Conservation (phyloP, 1,139 yeast genomes). For the Debaryomycetaceae sp. region DNA sequence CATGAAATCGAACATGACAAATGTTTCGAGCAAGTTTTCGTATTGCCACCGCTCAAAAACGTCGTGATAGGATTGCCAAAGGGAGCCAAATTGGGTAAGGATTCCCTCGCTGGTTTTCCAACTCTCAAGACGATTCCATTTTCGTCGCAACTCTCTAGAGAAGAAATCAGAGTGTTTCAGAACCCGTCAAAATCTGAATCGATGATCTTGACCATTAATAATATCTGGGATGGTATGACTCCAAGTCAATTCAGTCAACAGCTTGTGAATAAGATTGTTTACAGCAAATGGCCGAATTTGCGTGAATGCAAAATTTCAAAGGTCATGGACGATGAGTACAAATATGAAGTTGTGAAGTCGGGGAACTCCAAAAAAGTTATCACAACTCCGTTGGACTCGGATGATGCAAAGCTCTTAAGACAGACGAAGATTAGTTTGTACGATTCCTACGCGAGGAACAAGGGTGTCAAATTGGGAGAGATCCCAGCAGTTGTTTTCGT, state of each 20-base stretch:
- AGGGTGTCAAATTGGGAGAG: conserved; percentile 57
- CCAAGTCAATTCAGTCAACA: conserved; percentile 60
- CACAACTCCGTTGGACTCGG: conserved; percentile 31
- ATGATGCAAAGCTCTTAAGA: conserved; percentile 41
- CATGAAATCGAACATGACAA: conserved; percentile 74
- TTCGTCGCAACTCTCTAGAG: conserved; percentile 44
- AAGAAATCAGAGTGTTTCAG: conserved; percentile 76
- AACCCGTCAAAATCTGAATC: conserved; percentile 84
- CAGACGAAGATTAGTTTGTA: conserved; percentile 27
- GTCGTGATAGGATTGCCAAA: conserved; percentile 59
- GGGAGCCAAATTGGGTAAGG: conserved; percentile 67
- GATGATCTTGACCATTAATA: conserved; percentile 60
- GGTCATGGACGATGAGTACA: conserved; percentile 53
- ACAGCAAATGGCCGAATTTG: conserved; percentile 85
- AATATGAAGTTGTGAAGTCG: conserved; percentile 39
- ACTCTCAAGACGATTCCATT: conserved; percentile 69
- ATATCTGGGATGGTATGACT: conserved; percentile 45
- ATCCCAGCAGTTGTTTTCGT: conserved; percentile 63
- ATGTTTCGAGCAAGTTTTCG: conserved; percentile 60
- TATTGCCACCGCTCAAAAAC: conserved; percentile 48
- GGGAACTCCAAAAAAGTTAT: conserved; percentile 31
- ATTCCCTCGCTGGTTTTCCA: conserved; percentile 88
- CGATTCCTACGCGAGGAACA: conserved; percentile 41
- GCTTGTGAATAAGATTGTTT: conserved; percentile 58
- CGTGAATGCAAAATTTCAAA: conserved; percentile 73